Base-by-base conservation (phyloP, 2,329 filamentous ascomycete species). In the Clarireedia hainanense region DNA sequence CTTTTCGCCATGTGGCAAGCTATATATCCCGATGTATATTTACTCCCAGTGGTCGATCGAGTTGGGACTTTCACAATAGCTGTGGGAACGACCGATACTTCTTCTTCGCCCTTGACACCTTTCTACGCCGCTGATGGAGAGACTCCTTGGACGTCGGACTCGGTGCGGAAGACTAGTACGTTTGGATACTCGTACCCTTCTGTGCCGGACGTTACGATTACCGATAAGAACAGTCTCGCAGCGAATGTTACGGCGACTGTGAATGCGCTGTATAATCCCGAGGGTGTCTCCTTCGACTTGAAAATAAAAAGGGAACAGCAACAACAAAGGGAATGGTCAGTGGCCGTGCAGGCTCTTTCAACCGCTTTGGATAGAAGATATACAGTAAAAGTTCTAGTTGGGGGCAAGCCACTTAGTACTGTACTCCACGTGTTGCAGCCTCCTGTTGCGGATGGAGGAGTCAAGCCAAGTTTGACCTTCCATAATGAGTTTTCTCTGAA, bases 191-290 rank as follows among this genome's bases (percentile, higher is more conserved):
- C 62, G 0, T 67, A 67, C 55, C 60, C 63, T 4, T 65, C 64
- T 27, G 66, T 76, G 27, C 58, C 67, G 55, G 68, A 71, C 63
- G 80, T 81, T 59, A 76, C 74, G 27, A 80, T 83, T 69, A 77
- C 77, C 14, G 51, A 59, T 10, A 51, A 50, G 12, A 75, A 20
- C 3, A 36, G 84, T 39, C 24, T 89, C 46, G 75, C 77, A 34
- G 78, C 78, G 57, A 85, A 86, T 62, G 74, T 89, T 34, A 77
- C 81, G 39, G 77, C 80, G 0, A 78, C 83, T 6, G 78, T 88
- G 12, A 75, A 80, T 56, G 74, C 70, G 0, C 69, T 91, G 66
- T 78, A 77, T 61, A 60, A 62, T 34, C 58, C 60, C 0, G 55
- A 27, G 26, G 47, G 47, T 15, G 37, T 56, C 1, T 57, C 54